Percentiles rank a stretch among this genome's conserved stretches.
These are phyloP conservation scores for Cryptococcus sp. DNA, from an alignment of 1,284 basidiomycete genomes.

Conservation along the genomic window DNA sequence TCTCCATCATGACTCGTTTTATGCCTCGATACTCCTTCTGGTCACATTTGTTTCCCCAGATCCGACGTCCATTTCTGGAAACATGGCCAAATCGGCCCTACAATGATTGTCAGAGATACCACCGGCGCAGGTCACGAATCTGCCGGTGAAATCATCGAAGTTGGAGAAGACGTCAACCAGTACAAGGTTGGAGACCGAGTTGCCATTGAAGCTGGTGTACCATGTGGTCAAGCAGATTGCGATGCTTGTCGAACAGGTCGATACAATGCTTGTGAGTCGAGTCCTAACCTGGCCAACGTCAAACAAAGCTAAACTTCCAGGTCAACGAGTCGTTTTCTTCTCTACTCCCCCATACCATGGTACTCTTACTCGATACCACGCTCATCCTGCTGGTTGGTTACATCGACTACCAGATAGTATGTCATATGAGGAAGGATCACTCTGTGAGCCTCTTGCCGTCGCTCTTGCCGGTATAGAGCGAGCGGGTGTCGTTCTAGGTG, in stretches of 20 bases:
- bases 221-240: constrained; percentile 51
- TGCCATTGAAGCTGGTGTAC: constrained; percentile 54
- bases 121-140: constrained; percentile 47
- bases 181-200: constrained; percentile 49
- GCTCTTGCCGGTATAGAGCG: constrained; percentile 54
- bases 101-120: constrained; percentile 41
- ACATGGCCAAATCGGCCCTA: constrained; percentile 46
- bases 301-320: constrained; percentile 11
- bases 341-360: constrained; percentile 52
- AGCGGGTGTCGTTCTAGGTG: constrained; percentile 50
- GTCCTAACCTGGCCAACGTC: no score
- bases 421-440: constrained; percentile 52
- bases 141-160: constrained; percentile 49
- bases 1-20: no score
- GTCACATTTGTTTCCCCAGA: constrained; percentile 8
- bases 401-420: constrained; percentile 53
- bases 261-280: constrained; percentile 52
- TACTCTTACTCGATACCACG: constrained; percentile 51
- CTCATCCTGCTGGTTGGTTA: constrained; percentile 54
- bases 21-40: no score
- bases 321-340: constrained; percentile 51
- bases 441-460: constrained; percentile 54
- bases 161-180: constrained; percentile 47
- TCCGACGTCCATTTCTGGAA: constrained; percentile 53
- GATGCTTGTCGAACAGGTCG: constrained; percentile 51